Percentiles rank a stretch among this genome's conserved stretches.
These are phyloP conservation scores for Beauveria caledonica DNA, from an alignment of 2,329 filamentous ascomycete genomes.

Conservation along the genomic window DNA sequence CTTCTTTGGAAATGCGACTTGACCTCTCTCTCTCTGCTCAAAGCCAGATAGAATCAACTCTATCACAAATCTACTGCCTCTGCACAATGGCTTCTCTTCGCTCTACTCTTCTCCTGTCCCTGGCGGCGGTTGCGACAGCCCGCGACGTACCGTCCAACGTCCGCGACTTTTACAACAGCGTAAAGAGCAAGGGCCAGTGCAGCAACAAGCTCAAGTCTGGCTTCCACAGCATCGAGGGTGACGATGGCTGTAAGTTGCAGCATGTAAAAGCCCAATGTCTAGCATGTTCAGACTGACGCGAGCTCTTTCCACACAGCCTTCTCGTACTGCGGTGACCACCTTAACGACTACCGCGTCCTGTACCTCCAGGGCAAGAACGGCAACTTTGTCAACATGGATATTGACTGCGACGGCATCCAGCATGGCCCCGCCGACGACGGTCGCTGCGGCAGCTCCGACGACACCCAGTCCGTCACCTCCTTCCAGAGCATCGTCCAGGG, in stretches of 20 bases:
- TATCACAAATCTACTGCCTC: not conserved
- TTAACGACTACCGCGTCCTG: constrained; percentile 32
- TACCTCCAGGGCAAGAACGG: constrained; percentile 38
- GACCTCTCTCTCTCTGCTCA: not conserved
- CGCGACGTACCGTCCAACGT: constrained; percentile 34
- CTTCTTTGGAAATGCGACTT: no score
- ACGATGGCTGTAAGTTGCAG: constrained; percentile 25
- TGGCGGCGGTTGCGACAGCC: constrained; percentile 17
- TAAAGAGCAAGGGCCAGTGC: constrained; percentile 30
- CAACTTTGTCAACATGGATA: constrained; percentile 45
- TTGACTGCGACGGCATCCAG: constrained; percentile 49
- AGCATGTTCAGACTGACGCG: not conserved
- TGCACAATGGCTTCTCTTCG: constrained; percentile 14
- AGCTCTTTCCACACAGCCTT: not conserved
- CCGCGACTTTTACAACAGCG: constrained; percentile 30
- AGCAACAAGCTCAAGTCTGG: constrained; percentile 29
- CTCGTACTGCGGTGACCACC: constrained; percentile 39
- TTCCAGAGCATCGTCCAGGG: constrained; percentile 32
- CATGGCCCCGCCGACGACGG: constrained; percentile 32
- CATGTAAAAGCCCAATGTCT: no score
- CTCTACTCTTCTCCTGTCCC: constrained; percentile 16
- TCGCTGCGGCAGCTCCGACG: constrained; percentile 35
- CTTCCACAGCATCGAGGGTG: constrained; percentile 31
- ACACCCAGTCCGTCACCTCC: constrained; percentile 38
- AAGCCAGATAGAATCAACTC: not conserved